Evolutionary conservation across 2,329 filamentous ascomycete species (phyloP), one percentile per base, ranked within the genome.

Genomic region (Monosporascus sp.): DNA sequence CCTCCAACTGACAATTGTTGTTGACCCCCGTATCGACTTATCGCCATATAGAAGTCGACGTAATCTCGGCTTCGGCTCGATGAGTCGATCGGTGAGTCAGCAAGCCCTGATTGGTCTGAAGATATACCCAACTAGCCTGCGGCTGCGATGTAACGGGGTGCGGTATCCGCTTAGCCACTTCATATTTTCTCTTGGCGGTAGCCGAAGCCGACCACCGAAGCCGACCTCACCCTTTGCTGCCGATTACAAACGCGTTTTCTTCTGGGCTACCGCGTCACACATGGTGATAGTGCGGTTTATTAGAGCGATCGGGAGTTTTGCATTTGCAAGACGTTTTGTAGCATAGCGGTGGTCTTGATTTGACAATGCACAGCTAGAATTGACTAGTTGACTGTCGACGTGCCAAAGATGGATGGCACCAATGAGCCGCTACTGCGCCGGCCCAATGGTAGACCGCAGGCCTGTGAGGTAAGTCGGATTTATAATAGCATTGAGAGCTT

Each of bases 151-250:
- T 5, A 5, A 14, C 4, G 20, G 14, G 22, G 6, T n/a, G 18
- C 14, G 22, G 22, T 25, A 46, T 27, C 22, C 43, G 4, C 24
- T n/a, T 6, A 31, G 5, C 22, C 43, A 0, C 17, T 25, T 9
- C n/a, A 6, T 11, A 27, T 46, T 7, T 31, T 6, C 14, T 46
- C 43, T 46, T 46, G 43, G 43, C 43, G 24, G 25, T 57, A 60
- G 55, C 62, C 60, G 59, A 63, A 64, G 62, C 65, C 65, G 65
- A 69, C 60, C 60, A 54, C 65, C 66, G 64, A 66, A 52, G 48
- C 38, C 55, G 43, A 15, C 57, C 51, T 54, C n/a, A 41, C 24
- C 8, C 25, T 25, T 17, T 41, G 27, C 43, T 3, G 46, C 17
- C 27, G 24, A 35, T 48, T 38, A 15, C 48, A 49, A 7, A 36